Base-by-base conservation (phyloP, 1,139 yeast species). In the Blastobotrys persicus region DNA sequence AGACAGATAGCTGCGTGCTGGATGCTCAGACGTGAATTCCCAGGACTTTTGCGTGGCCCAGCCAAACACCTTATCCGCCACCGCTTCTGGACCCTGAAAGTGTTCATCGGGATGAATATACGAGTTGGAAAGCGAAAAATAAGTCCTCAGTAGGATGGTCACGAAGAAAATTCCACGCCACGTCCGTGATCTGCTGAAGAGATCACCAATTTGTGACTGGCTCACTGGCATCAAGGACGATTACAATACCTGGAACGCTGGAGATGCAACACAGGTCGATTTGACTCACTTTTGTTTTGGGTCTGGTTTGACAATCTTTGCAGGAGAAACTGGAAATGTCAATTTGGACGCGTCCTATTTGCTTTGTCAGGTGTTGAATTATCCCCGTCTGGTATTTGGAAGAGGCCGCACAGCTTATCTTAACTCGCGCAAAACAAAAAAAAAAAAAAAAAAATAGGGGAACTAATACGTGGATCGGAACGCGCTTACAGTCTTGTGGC, bases 31-130 rank as follows among this genome's bases (percentile, higher is more conserved):
- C 1, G 73, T 63, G 65, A 88, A 92, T 64, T 94, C 99, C 99
- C 98, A 94, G 0, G 98, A 89, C 1, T 77, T 63, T 23, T 78
- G 75, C 1, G 81, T 77, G 37, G 75, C 69, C 68, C 74, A 78
- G 3, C 77, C 78, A 47, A 78, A 72, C 31, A 81, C 65, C 63
- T 61, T 65, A 57, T 70, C 67, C 3, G 84, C 75, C 16, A 92
- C 63, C 0, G 87, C 83, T 63, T 89, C 95, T 31, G 94, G 77
- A 18, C 85, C 80, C 66, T 94, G 99, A 65, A 88, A 88, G 65
- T 91, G 96, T 69, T 94, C 99, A 72, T 94, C 99, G 0, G 98
- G 98, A 59, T 94, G 99, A 45, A 94, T 83, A 64, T 94, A 94
- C 0, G 97, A 88, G 39, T 85, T 77, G 45, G 85, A 80, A 1